A percentile compares a stretch with the other conserved stretches of the same genome.
Evolutionary conservation across 1,284 basidiomycete genomes (phyloP).

Genomic region (Porogramme epimiltina): DNA sequence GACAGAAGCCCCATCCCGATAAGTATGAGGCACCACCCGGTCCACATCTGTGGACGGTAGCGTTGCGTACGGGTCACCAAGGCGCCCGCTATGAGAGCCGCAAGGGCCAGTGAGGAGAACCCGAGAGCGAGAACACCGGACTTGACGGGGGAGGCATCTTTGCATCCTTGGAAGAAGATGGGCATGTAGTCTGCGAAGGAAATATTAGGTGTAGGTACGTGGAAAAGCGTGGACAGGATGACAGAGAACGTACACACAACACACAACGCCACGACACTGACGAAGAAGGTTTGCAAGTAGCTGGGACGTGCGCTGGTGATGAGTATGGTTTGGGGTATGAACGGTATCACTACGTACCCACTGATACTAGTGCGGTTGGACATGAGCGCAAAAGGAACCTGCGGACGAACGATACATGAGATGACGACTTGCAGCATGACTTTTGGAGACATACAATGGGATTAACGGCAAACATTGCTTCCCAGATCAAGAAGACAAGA

Average conservation of each 20-base stretch:
- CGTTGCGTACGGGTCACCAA: constrained; percentile 32
- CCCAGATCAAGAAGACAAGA: constrained; percentile 6
- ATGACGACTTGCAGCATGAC: too few species aligned
- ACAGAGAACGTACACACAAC: constrained; percentile 40
- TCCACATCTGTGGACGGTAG: constrained; percentile 38
- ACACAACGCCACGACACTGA: constrained; percentile 29
- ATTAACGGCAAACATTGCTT: neutral
- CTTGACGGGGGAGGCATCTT: constrained; percentile 39
- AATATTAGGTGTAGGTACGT: constrained; percentile 20
- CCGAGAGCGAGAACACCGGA: constrained; percentile 33
- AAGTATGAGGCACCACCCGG: constrained; percentile 40
- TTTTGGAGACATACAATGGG: constrained; percentile 4
- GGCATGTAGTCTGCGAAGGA: constrained; percentile 22
- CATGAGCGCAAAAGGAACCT: constrained; percentile 30
- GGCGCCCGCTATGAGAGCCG: constrained; percentile 34
- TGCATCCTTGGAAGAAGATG: constrained; percentile 49
- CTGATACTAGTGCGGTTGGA: constrained; percentile 32
- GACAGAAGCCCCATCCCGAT: constrained; percentile 38
- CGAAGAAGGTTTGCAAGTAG: too few species aligned
- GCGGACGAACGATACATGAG: too few species aligned
- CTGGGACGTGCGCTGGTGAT: too few species aligned
- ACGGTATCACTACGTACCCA: constrained; percentile 19
- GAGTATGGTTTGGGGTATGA: too few species aligned
- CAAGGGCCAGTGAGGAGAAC: constrained; percentile 31
- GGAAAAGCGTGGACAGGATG: constrained; percentile 21